Base-by-base conservation (phyloP, 805 yeast genomes). In the Teunomyces aglyptinius region DNA sequence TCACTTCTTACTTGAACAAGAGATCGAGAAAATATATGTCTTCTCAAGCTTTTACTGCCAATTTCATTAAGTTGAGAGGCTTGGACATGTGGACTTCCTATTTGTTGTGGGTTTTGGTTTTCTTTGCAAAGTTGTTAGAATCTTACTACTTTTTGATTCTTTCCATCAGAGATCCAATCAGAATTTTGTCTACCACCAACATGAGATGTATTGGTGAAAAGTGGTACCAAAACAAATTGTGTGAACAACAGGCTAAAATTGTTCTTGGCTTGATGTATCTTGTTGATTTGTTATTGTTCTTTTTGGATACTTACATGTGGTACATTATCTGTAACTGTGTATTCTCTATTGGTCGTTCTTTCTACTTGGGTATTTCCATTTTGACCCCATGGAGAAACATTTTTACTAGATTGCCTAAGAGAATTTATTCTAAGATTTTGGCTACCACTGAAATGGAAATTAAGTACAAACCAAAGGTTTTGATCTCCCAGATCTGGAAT, bases 351-450 rank as follows among this genome's bases (percentile, higher is more conserved):
- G 97, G 96, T 59, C 89, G 96, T 67, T 94, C 99, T 12, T 94
- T 94, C 81, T 94, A 92, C 79, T 80, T 95, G 70, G 99, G 99
- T 86, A 91, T 94, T 60, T 94, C 99, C 39, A 92, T 94, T 56
- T 83, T 91, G 78, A 94, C 99, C 35, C 99, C 99, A 52, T 94
- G 99, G 99, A 89, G 98, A 82, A 94, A 95, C 69, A 91, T 94
- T 59, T 94, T 92, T 78, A 85, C 97, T 45, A 85, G 99, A 72
- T 77, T 94, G 67, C 99, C 99, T 67, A 94, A 94, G 84, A 89
- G 99, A 83, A 89, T 94, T 57, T 95, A 94, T 78, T 89, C 97
- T 47, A 94, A 94, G 82, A 85, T 94, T 56, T 81, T 94, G 72
- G 98, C 98, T 40, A 94, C 99, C 31, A 88, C 96, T 56, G 98